phyloP scores from a whole-genome alignment of 1,284 basidiomycete species.

The Chalciporus sp. region DNA sequence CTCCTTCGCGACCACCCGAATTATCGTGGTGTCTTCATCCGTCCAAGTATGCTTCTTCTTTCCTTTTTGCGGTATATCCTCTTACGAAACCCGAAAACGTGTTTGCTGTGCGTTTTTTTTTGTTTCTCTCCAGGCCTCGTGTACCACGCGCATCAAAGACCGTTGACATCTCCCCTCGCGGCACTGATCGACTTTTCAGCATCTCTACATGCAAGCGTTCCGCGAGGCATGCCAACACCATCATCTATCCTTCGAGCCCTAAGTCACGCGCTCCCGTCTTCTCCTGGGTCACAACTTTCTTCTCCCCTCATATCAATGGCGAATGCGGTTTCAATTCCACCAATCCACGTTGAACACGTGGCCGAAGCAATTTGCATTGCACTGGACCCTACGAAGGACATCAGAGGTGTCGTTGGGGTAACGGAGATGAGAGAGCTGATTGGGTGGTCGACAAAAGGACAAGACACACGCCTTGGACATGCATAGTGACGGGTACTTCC shows the following conservation, averaged over 20 bases:
- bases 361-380: slow-evolving; percentile 79
- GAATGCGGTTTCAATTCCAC: slow-evolving; percentile 77
- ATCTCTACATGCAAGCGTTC: slow-evolving; percentile 57
- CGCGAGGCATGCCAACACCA: slow-evolving; percentile 64
- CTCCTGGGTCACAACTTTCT: slow-evolving; percentile 31
- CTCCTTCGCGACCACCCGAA: slow-evolving; percentile 45
- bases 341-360: slow-evolving; percentile 96
- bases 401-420: slow-evolving; percentile 77
- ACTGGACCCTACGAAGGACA: slow-evolving; percentile 47
- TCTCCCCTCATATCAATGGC: slow-evolving; percentile 71
- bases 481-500: slow-evolving; percentile 16
- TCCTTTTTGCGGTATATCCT: slow-evolving; percentile 10
- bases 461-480: slow-evolving; percentile 11
- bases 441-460: slow-evolving; percentile 55
- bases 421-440: slow-evolving; percentile 73
- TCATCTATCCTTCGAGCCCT: slow-evolving; percentile 57
- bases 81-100: slow-evolving; percentile 10
- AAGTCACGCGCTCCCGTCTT: slow-evolving; percentile 39
- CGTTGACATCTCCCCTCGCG: slow-evolving; percentile 85
- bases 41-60: slow-evolving; percentile 69
- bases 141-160: slow-evolving; percentile 93
- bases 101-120: slow-evolving; percentile 9
- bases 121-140: slow-evolving; percentile 69
- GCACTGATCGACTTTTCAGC: slow-evolving; percentile 84
- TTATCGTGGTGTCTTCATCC: slow-evolving; percentile 74